These are phyloP conservation scores for Candida vartiovaarae DNA, from an alignment of 805 yeast genomes.

Conservation along the genomic window DNA sequence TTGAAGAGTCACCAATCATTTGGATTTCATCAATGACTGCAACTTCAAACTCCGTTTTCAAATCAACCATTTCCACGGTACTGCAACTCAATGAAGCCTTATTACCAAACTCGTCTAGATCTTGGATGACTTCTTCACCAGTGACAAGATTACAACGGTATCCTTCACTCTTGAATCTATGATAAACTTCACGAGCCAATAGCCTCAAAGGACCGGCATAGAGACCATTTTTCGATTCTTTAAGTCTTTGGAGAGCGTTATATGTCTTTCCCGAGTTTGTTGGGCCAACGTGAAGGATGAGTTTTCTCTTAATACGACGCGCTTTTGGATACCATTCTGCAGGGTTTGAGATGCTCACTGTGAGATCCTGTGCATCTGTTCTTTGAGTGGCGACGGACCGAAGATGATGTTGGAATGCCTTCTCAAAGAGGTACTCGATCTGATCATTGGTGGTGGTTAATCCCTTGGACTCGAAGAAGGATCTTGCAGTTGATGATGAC, in stretches of 20 bases:
- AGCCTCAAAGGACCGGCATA: slow-evolving; percentile 93
- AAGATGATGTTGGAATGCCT: slow-evolving; percentile 5
- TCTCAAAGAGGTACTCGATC: slow-evolving; percentile 8
- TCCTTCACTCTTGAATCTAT: slow-evolving; percentile 61
- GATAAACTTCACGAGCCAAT: slow-evolving; percentile 87
- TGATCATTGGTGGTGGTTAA: neutral
- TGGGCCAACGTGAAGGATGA: slow-evolving; percentile 95
- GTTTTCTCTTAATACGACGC: slow-evolving; percentile 65
- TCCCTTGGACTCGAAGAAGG: slow-evolving; percentile 5
- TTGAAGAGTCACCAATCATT: slow-evolving; percentile 70
- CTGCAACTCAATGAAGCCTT: slow-evolving; percentile 77
- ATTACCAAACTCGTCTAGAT: slow-evolving; percentile 60
- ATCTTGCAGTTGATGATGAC: neutral
- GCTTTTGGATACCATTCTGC: slow-evolving; percentile 83
- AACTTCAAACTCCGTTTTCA: slow-evolving; percentile 62
- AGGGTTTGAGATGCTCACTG: slow-evolving; percentile 48
- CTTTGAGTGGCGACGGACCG: slow-evolving; percentile 4
- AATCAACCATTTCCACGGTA: slow-evolving; percentile 90
- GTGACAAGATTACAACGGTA: slow-evolving; percentile 78
- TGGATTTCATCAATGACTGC: slow-evolving; percentile 95
- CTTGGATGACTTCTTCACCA: slow-evolving; percentile 88
- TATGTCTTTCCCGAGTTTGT: slow-evolving; percentile 96
- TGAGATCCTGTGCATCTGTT: slow-evolving; percentile 17
- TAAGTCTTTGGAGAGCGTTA: slow-evolving; percentile 64
- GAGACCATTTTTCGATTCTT: slow-evolving; percentile 63